Evolutionary conservation across 129 eudicot genomes (phyloP), one percentile per base, ranked within the genome.

Genomic region (Daucus carota): DNA sequence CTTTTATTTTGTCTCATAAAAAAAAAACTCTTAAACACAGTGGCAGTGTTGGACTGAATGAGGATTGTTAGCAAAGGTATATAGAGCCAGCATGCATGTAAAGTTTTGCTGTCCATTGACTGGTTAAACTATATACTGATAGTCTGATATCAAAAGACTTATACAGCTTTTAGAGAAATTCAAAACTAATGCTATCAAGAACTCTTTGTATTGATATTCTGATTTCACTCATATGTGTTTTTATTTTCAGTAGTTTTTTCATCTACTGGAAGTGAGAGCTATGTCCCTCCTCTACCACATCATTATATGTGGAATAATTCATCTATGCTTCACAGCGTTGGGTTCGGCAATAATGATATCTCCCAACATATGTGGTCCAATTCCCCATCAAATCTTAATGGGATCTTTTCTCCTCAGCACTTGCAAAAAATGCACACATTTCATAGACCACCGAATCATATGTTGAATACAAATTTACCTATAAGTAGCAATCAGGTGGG

Each of bases 341-440:
- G n/a, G n/a, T n/a, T n/a, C n/a, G n/a, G n/a, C n/a, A n/a, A n/a
- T n/a, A n/a, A n/a, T n/a, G n/a, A n/a, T n/a, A n/a, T n/a, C n/a
- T n/a, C n/a, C n/a, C n/a, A n/a, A n/a, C n/a, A n/a, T n/a, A 68
- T 86, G 80, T 91, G 99, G 99, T 90, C 96, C 26, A 84, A 83
- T 79, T 94, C 97, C 29, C 93, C 90, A 38, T 83, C 96, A 45
- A 77, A 78, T 76, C 83, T 88, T 66, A 91, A 86, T 60, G 93
- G 93, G 36, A 80, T 82, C 9, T 79, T 86, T 46, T 81, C 82
- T 75, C 79, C 90, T 83, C 90, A 82, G 59, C 80, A 88, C 60
- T 71, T 77, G 75, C 84, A 75, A 50, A 84, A 80, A 46, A n/a
- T 78, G 73, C 90, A 84, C 79, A 73, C 89, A 29, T 79, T 90